Base-by-base conservation (phyloP, 805 yeast genomes). In the Hanseniaspora guilliermondii region DNA sequence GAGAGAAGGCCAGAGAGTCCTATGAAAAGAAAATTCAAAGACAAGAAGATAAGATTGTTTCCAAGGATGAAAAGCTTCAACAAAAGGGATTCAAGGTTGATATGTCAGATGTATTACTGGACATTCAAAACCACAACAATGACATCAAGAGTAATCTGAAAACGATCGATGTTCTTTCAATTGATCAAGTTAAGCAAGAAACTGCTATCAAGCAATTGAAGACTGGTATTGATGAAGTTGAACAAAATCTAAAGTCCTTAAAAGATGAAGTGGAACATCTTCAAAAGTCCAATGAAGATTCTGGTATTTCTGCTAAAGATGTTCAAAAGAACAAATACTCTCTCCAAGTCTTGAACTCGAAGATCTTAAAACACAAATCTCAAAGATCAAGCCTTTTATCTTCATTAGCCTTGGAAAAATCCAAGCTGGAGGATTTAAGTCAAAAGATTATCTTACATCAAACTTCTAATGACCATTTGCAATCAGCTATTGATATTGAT, bases 1-100 rank as follows among this genome's bases (percentile, higher is more conserved):
- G 65, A 67, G 68, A 67, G 50, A 67, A 73, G 59, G 74, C 72
- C 46, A 74, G 74, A 61, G 76, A 74, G 64, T 74, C 76, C 21
- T 68, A 67, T 47, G 70, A 73, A 53, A 73, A 73, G 60, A 44
- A 60, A 47, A 53, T 56, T 17, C 66, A 65, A 14, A 59, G 63
- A 17, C 61, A 61, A 30, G 66, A 49, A 61, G 60, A 57, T 4
- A 55, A 63, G 49, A 57, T 70, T 55, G 68, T 64, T 30, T 56
- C 60, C 57, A 62, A 58, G 55, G 63, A 62, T 56, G 65, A 58
- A 56, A 60, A 58, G 49, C 25, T 53, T 21, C 47, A 53, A 40
- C 27, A 41, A 21, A 40, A 36, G 17, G 57, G 50, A 2, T 45
- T 44, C 22, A 32, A 48, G 44, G 17, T 49, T 8, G 24, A 49